phyloP scores from a whole-genome alignment of 2,329 filamentous ascomycete species.

The Aspergillus hiratsukae region DNA sequence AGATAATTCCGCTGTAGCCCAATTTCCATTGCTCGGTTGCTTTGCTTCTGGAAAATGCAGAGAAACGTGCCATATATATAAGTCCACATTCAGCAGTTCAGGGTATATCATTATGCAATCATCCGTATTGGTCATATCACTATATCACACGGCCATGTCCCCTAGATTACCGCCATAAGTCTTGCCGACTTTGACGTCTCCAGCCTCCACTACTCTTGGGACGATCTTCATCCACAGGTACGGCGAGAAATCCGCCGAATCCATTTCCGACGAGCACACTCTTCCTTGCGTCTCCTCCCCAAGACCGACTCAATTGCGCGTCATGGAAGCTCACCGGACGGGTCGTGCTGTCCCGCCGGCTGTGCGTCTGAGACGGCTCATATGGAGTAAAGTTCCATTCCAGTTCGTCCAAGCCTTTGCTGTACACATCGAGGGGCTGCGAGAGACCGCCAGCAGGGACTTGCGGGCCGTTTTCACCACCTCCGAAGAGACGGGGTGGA shows the following conservation, averaged over 20 bases:
- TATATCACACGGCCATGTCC: background rate
- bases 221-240: constrained; percentile 51
- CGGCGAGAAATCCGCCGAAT: constrained; percentile 61
- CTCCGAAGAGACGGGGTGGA: constrained; percentile 52
- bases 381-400: constrained; percentile 66
- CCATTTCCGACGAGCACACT: constrained; percentile 64
- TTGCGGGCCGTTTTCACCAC: constrained; percentile 25
- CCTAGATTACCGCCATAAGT: constrained; percentile 35
- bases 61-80: background rate
- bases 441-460: constrained; percentile 37
- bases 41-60: background rate
- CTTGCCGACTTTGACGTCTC: constrained; percentile 30
- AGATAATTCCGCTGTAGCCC: background rate
- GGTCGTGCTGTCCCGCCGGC: constrained; percentile 34
- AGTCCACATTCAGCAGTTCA: background rate
- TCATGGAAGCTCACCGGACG: constrained; percentile 46
- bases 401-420: constrained; percentile 62
- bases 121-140: background rate
- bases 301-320: constrained; percentile 48
- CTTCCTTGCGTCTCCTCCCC: constrained; percentile 57
- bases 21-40: no score
- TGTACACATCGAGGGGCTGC: constrained; percentile 59
- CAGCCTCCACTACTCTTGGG: constrained; percentile 33
- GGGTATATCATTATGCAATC: constrained; percentile 10
- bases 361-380: constrained; percentile 41